Conservation (phyloP, 2,329 filamentous ascomycete species). For the Exophiala lecanii-corni region DNA sequence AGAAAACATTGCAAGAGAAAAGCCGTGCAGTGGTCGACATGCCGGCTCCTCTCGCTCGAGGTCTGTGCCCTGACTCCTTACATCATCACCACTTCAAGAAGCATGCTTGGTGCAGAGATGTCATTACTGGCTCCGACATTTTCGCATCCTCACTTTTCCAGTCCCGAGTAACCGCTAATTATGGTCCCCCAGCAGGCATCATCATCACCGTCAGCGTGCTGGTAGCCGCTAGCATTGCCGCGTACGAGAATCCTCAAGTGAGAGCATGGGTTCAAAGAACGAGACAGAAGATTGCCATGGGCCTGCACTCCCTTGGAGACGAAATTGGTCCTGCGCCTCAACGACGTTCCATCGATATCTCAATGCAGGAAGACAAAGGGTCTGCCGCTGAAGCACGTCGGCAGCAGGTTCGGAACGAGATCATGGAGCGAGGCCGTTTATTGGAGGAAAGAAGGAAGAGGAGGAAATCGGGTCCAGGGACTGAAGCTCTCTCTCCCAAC, state of each 20-base stretch:
- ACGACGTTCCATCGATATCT: conserved; percentile 37
- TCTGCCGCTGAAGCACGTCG: conserved; percentile 42
- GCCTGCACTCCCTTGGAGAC: conserved; percentile 56
- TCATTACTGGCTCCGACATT: too few species aligned
- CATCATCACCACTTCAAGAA: conserved; percentile 22
- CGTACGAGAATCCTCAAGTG: conserved; percentile 61
- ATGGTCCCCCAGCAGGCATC: conserved; percentile 44
- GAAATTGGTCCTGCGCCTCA: conserved; percentile 48
- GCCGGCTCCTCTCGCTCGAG: conserved; percentile 47
- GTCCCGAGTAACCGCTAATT: too few species aligned
- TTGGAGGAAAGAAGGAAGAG: conserved; percentile 36
- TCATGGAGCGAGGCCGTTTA: conserved; percentile 39
- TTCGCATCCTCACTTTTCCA: background rate
- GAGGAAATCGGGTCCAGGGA: conserved; percentile 20
- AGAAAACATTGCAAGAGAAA: too few species aligned
- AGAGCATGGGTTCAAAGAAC: conserved; percentile 59
- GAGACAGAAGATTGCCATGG: conserved; percentile 56
- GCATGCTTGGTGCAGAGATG: too few species aligned
- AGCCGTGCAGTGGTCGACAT: conserved; percentile 31
- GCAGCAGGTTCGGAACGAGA: conserved; percentile 41
- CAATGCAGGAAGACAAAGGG: conserved; percentile 44
- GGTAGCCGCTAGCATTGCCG: conserved; percentile 58
- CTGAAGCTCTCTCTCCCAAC: conserved; percentile 24
- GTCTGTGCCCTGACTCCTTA: conserved; percentile 31
- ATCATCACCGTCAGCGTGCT: conserved; percentile 59